phyloP scores from a whole-genome alignment of 2,329 filamentous ascomycete species.

The Talaromyces sp. region DNA sequence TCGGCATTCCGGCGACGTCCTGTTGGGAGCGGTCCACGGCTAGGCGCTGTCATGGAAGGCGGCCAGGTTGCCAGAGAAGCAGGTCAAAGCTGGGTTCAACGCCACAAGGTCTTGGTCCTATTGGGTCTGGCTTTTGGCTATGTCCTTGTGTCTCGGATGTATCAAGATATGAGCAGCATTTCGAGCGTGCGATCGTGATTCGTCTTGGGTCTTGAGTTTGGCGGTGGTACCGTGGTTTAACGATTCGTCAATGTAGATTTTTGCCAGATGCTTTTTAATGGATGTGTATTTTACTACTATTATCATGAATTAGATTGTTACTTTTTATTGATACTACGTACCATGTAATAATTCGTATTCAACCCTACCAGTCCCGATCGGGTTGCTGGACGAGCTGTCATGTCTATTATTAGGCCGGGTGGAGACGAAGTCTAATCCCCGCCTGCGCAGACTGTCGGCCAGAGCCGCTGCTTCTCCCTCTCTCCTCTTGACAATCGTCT shows the following conservation, averaged over 20 bases:
- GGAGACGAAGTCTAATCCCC: neutral
- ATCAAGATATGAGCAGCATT: slow-evolving; percentile 47
- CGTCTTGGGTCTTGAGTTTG: neutral
- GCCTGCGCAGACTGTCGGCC: neutral
- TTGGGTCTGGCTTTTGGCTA: slow-evolving; percentile 71
- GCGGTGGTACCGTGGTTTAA: neutral
- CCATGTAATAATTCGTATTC: too few species aligned
- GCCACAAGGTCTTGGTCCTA: slow-evolving; percentile 70
- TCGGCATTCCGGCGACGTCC: slow-evolving; percentile 60
- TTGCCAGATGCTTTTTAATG: neutral
- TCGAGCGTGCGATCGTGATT: neutral
- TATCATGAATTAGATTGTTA: neutral
- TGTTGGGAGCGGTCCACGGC: slow-evolving; percentile 47
- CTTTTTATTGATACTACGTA: neutral
- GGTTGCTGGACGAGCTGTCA: neutral
- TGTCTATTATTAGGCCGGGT: neutral
- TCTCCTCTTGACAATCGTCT: neutral
- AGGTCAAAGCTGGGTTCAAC: slow-evolving; percentile 73
- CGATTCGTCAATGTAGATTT: neutral
- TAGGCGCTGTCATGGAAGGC: slow-evolving; percentile 69
- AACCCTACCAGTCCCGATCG: too few species aligned
- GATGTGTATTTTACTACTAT: neutral
- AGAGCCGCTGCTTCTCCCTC: neutral
- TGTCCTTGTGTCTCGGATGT: slow-evolving; percentile 70
- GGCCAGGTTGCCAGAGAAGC: slow-evolving; percentile 68